Conservation (phyloP, 352 stramenopile species). For the Aphanomyces cochlioides region DNA sequence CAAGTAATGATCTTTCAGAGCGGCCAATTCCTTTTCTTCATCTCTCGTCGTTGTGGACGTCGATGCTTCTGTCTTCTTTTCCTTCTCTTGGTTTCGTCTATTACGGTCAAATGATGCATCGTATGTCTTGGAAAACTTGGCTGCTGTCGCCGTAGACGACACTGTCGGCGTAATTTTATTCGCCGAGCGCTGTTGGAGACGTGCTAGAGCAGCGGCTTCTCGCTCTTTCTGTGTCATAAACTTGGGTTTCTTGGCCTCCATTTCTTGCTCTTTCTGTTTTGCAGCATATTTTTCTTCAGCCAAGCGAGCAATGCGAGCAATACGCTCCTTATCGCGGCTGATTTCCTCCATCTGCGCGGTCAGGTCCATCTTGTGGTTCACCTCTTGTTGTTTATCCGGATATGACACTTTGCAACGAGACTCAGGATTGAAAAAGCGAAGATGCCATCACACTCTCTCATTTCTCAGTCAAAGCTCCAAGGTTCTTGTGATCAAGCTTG, state of each 20-base stretch:
- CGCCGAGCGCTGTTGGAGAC: slow-evolving; percentile 32
- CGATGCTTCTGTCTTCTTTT: slow-evolving; percentile 23
- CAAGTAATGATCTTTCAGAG: slow-evolving; percentile 87
- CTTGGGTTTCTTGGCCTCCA: slow-evolving; percentile 32
- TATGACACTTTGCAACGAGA: too few relatives aligned
- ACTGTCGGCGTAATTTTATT: not conserved
- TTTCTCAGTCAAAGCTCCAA: too few relatives aligned
- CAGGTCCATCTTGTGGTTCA: slow-evolving; percentile 17
- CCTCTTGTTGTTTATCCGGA: too few relatives aligned
- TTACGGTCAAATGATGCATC: slow-evolving; percentile 17
- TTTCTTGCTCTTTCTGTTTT: slow-evolving; percentile 29
- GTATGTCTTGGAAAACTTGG: slow-evolving; percentile 21
- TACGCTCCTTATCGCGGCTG: slow-evolving; percentile 42
- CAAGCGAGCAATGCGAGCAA: slow-evolving; percentile 62
- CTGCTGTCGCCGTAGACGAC: not conserved
- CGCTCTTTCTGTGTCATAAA: slow-evolving; percentile 32
- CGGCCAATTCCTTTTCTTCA: slow-evolving; percentile 72
- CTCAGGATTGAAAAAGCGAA: too few relatives aligned
- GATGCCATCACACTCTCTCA: too few relatives aligned
- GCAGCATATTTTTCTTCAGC: slow-evolving; percentile 60
- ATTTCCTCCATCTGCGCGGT: slow-evolving; percentile 28
- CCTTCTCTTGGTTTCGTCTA: not conserved
- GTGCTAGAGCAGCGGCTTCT: slow-evolving; percentile 38
- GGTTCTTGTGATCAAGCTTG: too few relatives aligned
- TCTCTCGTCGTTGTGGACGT: slow-evolving; percentile 35